Base-by-base conservation (phyloP, 2,329 filamentous ascomycete species). In the Xenosphaeropsis pyriputrescens region DNA sequence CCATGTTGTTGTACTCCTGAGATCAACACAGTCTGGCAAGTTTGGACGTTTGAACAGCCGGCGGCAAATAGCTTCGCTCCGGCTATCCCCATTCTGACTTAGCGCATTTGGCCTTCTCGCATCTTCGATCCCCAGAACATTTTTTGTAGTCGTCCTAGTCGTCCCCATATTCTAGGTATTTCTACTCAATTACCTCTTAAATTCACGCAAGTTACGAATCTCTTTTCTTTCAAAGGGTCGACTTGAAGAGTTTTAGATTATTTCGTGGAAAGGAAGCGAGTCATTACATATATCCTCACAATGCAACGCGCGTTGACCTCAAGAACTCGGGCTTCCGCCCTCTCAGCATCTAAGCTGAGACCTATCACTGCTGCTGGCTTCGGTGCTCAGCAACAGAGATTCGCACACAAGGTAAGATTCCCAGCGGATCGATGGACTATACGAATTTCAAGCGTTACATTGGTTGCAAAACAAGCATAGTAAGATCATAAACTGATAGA, bases 261-360 rank as follows among this genome's bases (percentile, higher is more conserved):
- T 35, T 18, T 35, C 14, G 33, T 35, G 18, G 14, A 18, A 17
- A 35, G 33, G 33, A 35, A 18, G 30, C 16, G 9, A 8, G n/a
- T 32, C 30, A 32, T 32, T 43, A 49, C 42, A 33, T 35, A 45
- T n/a, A 39, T 42, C 39, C 35, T 52, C 66, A 83, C 63, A 59
- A 98, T 98, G 91, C 91, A 98, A 75, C 85, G 91, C 65, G 86
- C 86, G 66, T 74, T 98, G 58, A 76, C 83, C 59, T 85, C 84
- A 53, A 72, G 75, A 60, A 69, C 82, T 55, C 72, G 85, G 68
- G 78, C 85, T 59, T 83, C 85, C 51, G 76, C 79, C 69, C 76
- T 89, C 53, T 80, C 77, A 47, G 80, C 78, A 48, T 73, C 67
- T 45, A 65, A 76, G 50, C 64, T 66, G 52, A 75, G 72, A 58